Conservation (phyloP, 352 stramenopile species). For the Globisporangium okanoganense region DNA sequence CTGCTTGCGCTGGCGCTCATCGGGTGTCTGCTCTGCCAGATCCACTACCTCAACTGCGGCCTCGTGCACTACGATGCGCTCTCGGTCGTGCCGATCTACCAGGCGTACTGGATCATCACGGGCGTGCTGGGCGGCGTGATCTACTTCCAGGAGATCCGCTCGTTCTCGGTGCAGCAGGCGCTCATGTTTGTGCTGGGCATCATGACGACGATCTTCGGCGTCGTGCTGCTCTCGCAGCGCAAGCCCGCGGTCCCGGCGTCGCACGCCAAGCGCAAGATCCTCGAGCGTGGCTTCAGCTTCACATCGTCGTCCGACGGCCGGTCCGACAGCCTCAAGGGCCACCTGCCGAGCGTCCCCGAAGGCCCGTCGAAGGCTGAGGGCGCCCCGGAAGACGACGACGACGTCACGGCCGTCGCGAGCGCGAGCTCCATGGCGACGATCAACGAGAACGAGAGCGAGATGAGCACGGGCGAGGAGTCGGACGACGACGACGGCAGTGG, state of each 20-base stretch:
- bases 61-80: conserved; percentile 79
- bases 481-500: conserved; percentile 29
- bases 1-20: conserved; percentile 57
- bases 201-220: conserved; percentile 74
- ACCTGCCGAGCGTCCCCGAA: conserved; percentile 20
- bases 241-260: conserved; percentile 39
- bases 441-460: conserved; percentile 31
- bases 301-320: conserved; percentile 30
- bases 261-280: conserved; percentile 42
- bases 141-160: conserved; percentile 90
- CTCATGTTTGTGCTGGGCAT: conserved; percentile 86
- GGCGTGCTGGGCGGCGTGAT: conserved; percentile 85
- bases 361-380: conserved; percentile 13
- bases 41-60: conserved; percentile 79
- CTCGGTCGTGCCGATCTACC: conserved; percentile 81
- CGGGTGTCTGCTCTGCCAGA: conserved; percentile 60
- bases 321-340: conserved; percentile 17
- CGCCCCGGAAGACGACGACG: conserved; percentile 13
- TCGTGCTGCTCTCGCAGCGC: conserved; percentile 76
- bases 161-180: conserved; percentile 67
- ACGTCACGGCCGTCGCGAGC: not conserved
- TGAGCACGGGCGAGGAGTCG: conserved; percentile 33
- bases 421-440: conserved; percentile 25
- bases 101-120: conserved; percentile 89
- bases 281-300: conserved; percentile 69